Evolutionary conservation across 1,284 basidiomycete species (phyloP).

Genomic region (Phenoliferia sp.): DNA sequence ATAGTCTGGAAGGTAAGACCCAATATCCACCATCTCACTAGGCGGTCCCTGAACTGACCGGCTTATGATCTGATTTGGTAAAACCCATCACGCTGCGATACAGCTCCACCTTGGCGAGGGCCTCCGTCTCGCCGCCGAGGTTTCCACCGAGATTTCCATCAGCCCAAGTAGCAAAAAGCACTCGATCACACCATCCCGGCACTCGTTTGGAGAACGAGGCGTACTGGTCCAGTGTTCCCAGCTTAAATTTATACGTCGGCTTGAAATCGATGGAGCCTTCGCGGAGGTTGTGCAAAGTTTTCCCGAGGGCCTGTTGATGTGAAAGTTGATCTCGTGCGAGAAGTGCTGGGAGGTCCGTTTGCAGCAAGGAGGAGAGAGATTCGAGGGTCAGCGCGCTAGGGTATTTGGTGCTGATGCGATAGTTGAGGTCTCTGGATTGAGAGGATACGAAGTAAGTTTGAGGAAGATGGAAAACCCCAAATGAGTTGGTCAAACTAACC

Average conservation of each 20-base stretch:
- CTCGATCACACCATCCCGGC: constrained; percentile 92
- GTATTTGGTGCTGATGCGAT: constrained; percentile 60
- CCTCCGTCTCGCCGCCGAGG: background rate
- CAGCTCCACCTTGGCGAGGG: constrained; percentile 7
- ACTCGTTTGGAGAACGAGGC: constrained; percentile 56
- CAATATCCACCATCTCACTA: no score
- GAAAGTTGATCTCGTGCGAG: constrained; percentile 73
- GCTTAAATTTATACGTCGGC: constrained; percentile 79
- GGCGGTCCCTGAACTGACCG: no score
- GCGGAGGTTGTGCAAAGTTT: constrained; percentile 59
- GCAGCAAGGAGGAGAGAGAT: constrained; percentile 12
- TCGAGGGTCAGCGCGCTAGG: constrained; percentile 47
- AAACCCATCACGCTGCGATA: constrained; percentile 16
- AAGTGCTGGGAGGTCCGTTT: constrained; percentile 44
- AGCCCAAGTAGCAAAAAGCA: constrained; percentile 77
- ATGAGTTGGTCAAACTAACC: constrained; percentile 28
- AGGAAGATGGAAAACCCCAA: background rate
- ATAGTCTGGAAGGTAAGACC: no score
- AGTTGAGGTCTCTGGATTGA: constrained; percentile 79
- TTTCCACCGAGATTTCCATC: constrained; percentile 45
- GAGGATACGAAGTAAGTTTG: constrained; percentile 53
- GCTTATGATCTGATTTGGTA: constrained; percentile 26
- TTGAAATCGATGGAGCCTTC: constrained; percentile 82
- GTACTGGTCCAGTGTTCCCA: constrained; percentile 74
- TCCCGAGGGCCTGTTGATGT: constrained; percentile 49